Percentiles rank a stretch among this genome's conserved stretches.
These are phyloP conservation scores for Aspergillus quadrilineatus DNA, from an alignment of 2,329 filamentous ascomycete species.

Conservation along the genomic window DNA sequence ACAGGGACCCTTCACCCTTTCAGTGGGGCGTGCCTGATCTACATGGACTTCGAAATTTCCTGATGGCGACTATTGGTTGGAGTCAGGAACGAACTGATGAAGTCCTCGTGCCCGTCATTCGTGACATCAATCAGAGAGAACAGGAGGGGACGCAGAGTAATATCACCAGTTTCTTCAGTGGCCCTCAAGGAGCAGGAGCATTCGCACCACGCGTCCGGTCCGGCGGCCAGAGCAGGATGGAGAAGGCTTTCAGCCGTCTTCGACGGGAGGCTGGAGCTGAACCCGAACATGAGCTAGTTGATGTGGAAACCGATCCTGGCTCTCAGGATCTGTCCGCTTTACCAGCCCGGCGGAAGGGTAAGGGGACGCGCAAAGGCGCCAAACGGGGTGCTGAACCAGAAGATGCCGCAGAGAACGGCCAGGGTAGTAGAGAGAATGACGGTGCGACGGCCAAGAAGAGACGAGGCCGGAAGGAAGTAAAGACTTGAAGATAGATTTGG, in stretches of 20 bases:
- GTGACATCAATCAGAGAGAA: conserved; percentile 87
- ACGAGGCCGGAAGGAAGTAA: conserved; percentile 20
- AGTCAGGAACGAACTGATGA: conserved; percentile 88
- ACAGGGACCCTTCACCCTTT: conserved; percentile 72
- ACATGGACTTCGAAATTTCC: conserved; percentile 75
- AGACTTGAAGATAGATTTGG: conserved; percentile 5
- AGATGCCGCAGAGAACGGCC: not conserved
- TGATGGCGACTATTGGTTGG: conserved; percentile 95
- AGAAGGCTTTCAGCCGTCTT: conserved; percentile 68
- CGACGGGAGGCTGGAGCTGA: conserved; percentile 52
- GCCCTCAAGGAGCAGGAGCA: conserved; percentile 56
- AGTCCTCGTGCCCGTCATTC: conserved; percentile 89
- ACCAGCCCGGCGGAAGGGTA: conserved; percentile 13
- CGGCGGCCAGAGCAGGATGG: conserved; percentile 69
- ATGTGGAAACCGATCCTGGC: not conserved
- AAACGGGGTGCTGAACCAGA: conserved; percentile 1
- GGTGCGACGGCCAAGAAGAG: conserved; percentile 26
- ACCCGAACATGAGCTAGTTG: not conserved
- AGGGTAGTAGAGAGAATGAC: conserved; percentile 10
- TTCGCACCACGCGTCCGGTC: conserved; percentile 69
- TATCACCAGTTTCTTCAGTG: conserved; percentile 89
- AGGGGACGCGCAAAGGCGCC: conserved; percentile 17
- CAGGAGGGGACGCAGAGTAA: conserved; percentile 92
- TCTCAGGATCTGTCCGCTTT: not conserved
- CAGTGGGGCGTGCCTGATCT: conserved; percentile 96